These are phyloP conservation scores for Thymus quinquecostatus DNA, from an alignment of 257 asterid genomes.

Conservation along the genomic window DNA sequence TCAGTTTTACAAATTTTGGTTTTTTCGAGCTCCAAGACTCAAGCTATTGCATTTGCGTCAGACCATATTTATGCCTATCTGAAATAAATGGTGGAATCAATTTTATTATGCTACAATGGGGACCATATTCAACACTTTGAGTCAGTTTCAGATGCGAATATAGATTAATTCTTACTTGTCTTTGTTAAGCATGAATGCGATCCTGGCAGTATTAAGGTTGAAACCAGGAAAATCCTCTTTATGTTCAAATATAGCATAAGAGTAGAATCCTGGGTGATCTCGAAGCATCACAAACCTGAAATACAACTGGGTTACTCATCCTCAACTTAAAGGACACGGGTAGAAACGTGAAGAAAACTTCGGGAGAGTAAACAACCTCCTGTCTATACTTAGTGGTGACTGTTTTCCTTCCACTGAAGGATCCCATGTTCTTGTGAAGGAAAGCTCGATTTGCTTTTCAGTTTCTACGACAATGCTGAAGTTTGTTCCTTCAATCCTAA, in stretches of 20 bases:
- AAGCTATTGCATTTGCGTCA: background rate
- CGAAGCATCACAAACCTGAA: conserved; percentile 77
- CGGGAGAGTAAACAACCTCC: conserved; percentile 48
- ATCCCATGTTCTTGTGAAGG: conserved; percentile 85
- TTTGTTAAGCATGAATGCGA: conserved; percentile 83
- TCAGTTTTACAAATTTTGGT: background rate
- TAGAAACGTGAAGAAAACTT: background rate
- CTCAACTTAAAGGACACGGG: conserved; percentile 8
- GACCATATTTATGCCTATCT: background rate
- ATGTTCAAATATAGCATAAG: conserved; percentile 81
- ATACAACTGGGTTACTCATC: conserved; percentile 23
- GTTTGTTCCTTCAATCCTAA: conserved; percentile 71
- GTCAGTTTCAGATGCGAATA: conserved; percentile 18
- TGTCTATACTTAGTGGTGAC: conserved; percentile 69
- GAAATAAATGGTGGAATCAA: background rate
- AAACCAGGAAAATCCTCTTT: conserved; percentile 67
- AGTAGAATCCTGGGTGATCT: conserved; percentile 73
- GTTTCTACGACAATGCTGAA: conserved; percentile 57
- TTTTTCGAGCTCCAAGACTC: background rate
- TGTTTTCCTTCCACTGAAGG: conserved; percentile 63
- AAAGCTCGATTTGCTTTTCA: conserved; percentile 72
- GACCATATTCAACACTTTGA: background rate
- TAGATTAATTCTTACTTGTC: conserved; percentile 58
- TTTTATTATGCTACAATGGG: background rate
- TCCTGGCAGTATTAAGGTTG: conserved; percentile 72